A percentile compares a stretch with the other conserved stretches of the same genome.
These are phyloP conservation scores for Plantago ovata DNA, from an alignment of 257 asterid species.

Conservation along the genomic window DNA sequence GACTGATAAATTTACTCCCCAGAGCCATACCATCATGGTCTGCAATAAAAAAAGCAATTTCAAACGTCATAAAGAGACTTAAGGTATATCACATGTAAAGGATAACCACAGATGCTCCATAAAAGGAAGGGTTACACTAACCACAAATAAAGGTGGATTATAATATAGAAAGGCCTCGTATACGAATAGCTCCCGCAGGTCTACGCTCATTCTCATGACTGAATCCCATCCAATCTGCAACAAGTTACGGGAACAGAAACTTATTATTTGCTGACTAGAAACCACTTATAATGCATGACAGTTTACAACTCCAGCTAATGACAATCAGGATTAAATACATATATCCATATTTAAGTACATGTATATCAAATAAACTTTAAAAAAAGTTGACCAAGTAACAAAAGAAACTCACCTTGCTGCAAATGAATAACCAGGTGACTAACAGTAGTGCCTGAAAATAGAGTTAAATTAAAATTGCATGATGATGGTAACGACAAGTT, in stretches of 20 bases:
- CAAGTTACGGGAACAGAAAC: constrained; percentile 21
- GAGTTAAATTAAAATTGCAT: constrained; percentile 24
- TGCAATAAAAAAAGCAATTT: constrained; percentile 40
- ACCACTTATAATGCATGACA: constrained; percentile 13
- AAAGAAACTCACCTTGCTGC: constrained; percentile 79
- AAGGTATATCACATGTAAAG: constrained; percentile 1
- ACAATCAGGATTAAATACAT: not conserved
- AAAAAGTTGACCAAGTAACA: constrained; percentile 11
- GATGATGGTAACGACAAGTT: constrained; percentile 1
- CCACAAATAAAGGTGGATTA: constrained; percentile 97
- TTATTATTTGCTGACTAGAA: constrained; percentile 16
- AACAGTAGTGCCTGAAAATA: constrained; percentile 71
- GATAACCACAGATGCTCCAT: constrained; percentile 4
- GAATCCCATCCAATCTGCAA: constrained; percentile 97
- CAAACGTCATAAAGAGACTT: constrained; percentile 1
- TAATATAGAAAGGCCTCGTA: constrained; percentile 98
- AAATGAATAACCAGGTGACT: constrained; percentile 73
- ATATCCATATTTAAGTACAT: constrained; percentile 1
- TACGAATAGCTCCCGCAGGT: constrained; percentile 81
- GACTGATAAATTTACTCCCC: constrained; percentile 96
- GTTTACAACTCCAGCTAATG: constrained; percentile 15
- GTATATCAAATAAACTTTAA: constrained; percentile 10
- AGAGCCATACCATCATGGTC: constrained; percentile 97
- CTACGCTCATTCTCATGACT: constrained; percentile 97
- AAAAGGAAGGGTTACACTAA: constrained; percentile 40